A percentile compares a stretch with the other conserved stretches of the same genome.
Conservation (phyloP, 2,329 filamentous ascomycete species). For the Cladosporium cucumerinum region DNA sequence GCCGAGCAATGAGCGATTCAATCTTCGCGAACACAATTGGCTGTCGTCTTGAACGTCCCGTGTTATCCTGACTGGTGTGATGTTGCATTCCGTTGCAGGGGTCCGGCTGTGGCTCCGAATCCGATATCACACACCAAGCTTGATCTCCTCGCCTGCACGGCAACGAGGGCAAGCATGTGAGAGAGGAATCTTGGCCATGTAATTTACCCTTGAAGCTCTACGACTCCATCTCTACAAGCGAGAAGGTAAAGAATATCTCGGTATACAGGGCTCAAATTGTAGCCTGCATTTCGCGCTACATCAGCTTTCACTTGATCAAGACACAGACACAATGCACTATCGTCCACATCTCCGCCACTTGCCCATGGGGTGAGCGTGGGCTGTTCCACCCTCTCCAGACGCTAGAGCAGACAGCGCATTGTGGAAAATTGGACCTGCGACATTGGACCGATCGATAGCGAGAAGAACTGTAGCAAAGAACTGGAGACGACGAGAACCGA, state of each 20-base stretch:
- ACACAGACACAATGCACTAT: neutral
- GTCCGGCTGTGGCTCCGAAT: neutral
- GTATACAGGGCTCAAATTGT: slow-evolving; percentile 7
- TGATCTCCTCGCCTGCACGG: slow-evolving; percentile 3
- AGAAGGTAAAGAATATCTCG: neutral
- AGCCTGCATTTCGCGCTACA: neutral
- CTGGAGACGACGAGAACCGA: slow-evolving; percentile 14
- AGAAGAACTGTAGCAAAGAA: slow-evolving; percentile 16
- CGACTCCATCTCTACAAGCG: neutral
- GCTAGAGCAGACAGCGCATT: slow-evolving; percentile 10
- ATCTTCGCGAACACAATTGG: neutral
- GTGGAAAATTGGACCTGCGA: slow-evolving; percentile 12
- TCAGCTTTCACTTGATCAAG: neutral
- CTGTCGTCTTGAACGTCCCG: neutral
- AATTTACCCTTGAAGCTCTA: neutral
- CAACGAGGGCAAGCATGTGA: slow-evolving; percentile 4
- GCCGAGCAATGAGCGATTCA: neutral
- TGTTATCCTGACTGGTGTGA: slow-evolving; percentile 2
- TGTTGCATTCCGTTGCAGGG: slow-evolving; percentile 6
- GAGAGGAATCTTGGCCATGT: slow-evolving; percentile 4
- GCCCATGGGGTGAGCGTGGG: slow-evolving; percentile 12
- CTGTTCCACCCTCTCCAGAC: slow-evolving; percentile 8
- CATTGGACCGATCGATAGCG: slow-evolving; percentile 12
- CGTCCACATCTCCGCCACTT: slow-evolving; percentile 8
- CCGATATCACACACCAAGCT: slow-evolving; percentile 12